Evolutionary conservation across 495 filamentous ascomycete genomes (phyloP), one percentile per base, ranked within the genome.

Genomic region (Aspergillus homomorphus): DNA sequence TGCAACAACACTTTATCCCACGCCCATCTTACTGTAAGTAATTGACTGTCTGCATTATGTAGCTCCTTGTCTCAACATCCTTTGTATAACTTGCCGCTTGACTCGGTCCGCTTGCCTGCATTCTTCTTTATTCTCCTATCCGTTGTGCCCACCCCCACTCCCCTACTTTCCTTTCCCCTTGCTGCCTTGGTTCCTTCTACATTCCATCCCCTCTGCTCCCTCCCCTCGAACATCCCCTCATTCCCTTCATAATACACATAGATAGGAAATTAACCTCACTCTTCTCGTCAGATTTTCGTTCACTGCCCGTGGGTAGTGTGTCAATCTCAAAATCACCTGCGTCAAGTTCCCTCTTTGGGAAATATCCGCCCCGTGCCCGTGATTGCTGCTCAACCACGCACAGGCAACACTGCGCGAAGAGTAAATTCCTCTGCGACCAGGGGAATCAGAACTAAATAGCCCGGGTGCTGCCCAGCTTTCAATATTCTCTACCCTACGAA

Each of bases 71-170:
- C 48, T 51, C 48, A 51, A 23, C 48, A 18, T 26, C 22, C n/a
- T 14, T 51, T 50, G 46, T 50, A 49, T 23, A 22, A 23, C 23
- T 45, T 41, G 23, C 45, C 45, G 41, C 41, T 53, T 60, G 43
- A 59, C 43, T 56, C 46, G 56, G 56, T 53, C 52, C 41, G 46
- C 33, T 26, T 20, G 46, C 41, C 53, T 61, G 53, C 59, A 57
- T 57, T 62, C 54, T 58, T 59, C 44, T 57, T 60, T 52, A 62
- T 57, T 59, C 59, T 64, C 59, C 54, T 61, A 64, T 56, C 50
- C 44, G 46, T 49, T 52, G 24, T 52, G 46, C 23, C 23, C 60
- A 49, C 10, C 45, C 38, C 41, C 50, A 21, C 56, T 59, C 38
- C n/a, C 42, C 60, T 57, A 23, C 63, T 57, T 57, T 42, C 19